Conservation (phyloP, 257 asterid species). For the Lavandula angustifolia region DNA sequence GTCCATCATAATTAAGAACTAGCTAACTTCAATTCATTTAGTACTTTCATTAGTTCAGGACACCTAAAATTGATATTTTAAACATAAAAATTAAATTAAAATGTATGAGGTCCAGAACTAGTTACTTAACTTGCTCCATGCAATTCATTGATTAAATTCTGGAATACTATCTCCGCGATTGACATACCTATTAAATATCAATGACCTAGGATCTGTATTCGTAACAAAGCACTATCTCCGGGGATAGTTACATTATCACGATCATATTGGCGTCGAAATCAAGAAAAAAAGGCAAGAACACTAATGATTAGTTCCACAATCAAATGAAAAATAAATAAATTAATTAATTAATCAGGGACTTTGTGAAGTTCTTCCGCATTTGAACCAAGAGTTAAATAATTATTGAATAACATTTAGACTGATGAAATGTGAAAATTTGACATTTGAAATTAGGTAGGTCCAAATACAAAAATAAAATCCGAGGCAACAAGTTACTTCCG, state of each 20-base stretch:
- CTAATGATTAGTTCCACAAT: conserved; percentile 1
- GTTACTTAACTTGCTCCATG: background rate
- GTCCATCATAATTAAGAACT: background rate
- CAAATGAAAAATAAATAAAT: background rate
- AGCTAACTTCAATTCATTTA: background rate
- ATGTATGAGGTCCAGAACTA: background rate
- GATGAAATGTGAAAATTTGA: background rate
- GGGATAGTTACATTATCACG: background rate
- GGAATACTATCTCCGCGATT: background rate
- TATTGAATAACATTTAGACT: background rate
- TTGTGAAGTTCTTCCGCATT: background rate
- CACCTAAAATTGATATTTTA: background rate
- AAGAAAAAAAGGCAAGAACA: background rate
- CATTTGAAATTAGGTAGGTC: background rate
- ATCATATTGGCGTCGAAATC: background rate
- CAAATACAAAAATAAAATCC: background rate
- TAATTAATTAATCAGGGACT: background rate
- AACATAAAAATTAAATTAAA: conserved; percentile 1
- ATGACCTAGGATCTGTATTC: conserved; percentile 18
- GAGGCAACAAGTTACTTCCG: background rate
- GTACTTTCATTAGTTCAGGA: background rate
- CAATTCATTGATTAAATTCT: background rate
- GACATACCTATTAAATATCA: background rate
- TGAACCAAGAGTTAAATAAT: background rate
- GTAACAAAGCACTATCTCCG: background rate